These are phyloP conservation scores for Pulveroboletus sp. DNA, from an alignment of 768 basidiomycete species.

Conservation along the genomic window DNA sequence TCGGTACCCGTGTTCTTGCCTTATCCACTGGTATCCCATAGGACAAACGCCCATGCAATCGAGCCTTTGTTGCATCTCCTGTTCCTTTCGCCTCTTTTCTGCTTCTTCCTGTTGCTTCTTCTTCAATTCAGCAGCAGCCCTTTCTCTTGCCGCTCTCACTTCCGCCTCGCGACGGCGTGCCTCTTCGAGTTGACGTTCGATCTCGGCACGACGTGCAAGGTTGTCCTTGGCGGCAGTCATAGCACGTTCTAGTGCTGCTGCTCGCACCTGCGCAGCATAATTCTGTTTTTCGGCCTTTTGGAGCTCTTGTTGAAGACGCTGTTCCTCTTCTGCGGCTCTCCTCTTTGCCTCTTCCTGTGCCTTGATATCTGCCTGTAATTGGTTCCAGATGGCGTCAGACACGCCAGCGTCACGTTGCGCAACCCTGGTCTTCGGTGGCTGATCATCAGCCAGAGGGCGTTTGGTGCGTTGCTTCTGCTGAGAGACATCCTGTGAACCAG, in stretches of 20 bases:
- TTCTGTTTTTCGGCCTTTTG: conserved; percentile 9
- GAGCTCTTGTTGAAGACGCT: conserved; percentile 18
- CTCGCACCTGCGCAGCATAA: conserved; percentile 10
- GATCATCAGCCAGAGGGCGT: neutral
- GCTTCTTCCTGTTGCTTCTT: conserved; percentile 40
- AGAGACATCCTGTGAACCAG: neutral
- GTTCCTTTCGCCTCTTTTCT: conserved; percentile 20
- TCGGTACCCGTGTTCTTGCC: conserved; percentile 38
- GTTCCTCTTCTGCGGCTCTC: conserved; percentile 18
- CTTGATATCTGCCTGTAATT: conserved; percentile 41
- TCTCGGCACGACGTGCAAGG: conserved; percentile 18
- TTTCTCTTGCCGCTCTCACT: conserved; percentile 24
- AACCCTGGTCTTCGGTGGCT: conserved; percentile 4
- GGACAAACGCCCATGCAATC: conserved; percentile 49
- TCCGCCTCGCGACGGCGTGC: conserved; percentile 28
- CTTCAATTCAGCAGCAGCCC: conserved; percentile 27
- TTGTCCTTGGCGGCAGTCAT: conserved; percentile 20
- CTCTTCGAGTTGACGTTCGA: conserved; percentile 27
- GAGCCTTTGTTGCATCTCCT: conserved; percentile 42
- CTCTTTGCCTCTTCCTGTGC: conserved; percentile 21
- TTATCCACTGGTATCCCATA: conserved; percentile 45
- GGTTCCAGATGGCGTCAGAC: conserved; percentile 49
- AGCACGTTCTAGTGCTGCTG: conserved; percentile 15
- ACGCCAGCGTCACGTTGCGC: conserved; percentile 50
- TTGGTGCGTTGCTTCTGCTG: neutral